Conservation (phyloP, 208 protist genomes). For the Crithidia expoeki region DNA sequence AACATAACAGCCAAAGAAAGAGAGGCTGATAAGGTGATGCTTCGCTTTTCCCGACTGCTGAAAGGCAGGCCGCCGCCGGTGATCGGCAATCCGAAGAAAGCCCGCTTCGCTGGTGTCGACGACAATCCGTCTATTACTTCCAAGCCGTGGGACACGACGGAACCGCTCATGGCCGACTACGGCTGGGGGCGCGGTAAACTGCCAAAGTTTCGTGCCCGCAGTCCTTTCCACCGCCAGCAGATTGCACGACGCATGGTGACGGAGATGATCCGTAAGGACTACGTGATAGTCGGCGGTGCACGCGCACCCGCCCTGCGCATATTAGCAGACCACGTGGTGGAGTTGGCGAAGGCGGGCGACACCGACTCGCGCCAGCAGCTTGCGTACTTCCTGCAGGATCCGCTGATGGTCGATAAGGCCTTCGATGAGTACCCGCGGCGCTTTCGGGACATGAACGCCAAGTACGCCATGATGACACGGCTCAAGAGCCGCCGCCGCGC, state of each 20-base stretch:
- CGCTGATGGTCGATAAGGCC: slow-evolving; percentile 91
- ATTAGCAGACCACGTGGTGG: slow-evolving; percentile 88
- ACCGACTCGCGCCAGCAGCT: slow-evolving; percentile 90
- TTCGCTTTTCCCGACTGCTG: slow-evolving; percentile 33
- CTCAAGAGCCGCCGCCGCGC: slow-evolving; percentile 70
- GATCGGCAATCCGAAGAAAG: slow-evolving; percentile 66
- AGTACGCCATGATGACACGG: slow-evolving; percentile 91
- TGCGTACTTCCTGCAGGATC: slow-evolving; percentile 88
- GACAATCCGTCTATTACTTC: slow-evolving; percentile 84
- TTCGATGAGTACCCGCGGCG: slow-evolving; percentile 91
- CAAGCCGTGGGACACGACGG: slow-evolving; percentile 71
- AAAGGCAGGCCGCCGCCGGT: slow-evolving; percentile 68
- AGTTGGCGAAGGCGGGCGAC: slow-evolving; percentile 88
- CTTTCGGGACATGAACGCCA: slow-evolving; percentile 81
- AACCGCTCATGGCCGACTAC: slow-evolving; percentile 88
- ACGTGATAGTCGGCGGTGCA: slow-evolving; percentile 87
- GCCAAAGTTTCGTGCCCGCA: slow-evolving; percentile 83
- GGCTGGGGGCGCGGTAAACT: slow-evolving; percentile 83
- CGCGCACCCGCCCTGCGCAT: slow-evolving; percentile 85
- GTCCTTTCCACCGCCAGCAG: slow-evolving; percentile 85
- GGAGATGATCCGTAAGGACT: slow-evolving; percentile 90
- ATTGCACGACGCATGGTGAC: slow-evolving; percentile 92
- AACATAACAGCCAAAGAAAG: no score
- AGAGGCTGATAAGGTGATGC: slow-evolving; percentile 29
- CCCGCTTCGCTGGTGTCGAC: slow-evolving; percentile 76